Evolutionary conservation across 176 grass and related monocot species (phyloP), one percentile per base, ranked within the genome.

Genomic region (Phyllostachys edulis): DNA sequence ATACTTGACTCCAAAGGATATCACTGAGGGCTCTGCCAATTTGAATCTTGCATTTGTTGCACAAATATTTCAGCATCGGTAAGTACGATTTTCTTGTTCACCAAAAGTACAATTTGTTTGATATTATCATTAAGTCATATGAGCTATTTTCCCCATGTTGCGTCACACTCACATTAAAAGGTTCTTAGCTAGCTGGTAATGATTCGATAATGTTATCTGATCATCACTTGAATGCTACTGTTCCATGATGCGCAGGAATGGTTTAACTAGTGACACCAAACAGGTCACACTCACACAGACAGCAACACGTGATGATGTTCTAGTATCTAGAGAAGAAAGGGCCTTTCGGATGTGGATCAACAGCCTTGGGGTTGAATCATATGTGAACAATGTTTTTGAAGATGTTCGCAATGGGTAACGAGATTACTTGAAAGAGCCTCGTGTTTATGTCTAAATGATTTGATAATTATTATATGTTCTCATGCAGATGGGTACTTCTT

Each of bases 31-130:
- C 61, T 98, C 96, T 87, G 89, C 96, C 79, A 98, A 98, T 91
- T 86, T 98, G 70, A 98, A 98, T 91, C 96, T 98, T 88, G 96
- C 93, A 89, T 98, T 98, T 85, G 96, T 95, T 76, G 96, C 96
- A 59, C 96, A 98, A 83, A 98, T 98, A 85, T 98, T 98, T 77
- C 96, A 98, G 80, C 93, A 95, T 67, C 90, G 93, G 96, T 95
- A 76, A 86, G 82, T 65, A 67, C 7, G 12, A 39, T 7, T 83
- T 82, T 50, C 63, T 54, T 85, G 38, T 56, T 83, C 15, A 34
- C 27, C 61, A 69, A 75, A 70, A 20, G 63, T 38, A 62, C 4
- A 39, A 55, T 17, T 46, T 54, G 62, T 46, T 54, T 68, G 12
- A 45, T 63, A 20, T 38, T 84, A 67, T 76, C 29, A 2, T 32